Evolutionary conservation across 2,329 filamentous ascomycete species (phyloP).

Genomic region (Aspergillus aculeatinus): DNA sequence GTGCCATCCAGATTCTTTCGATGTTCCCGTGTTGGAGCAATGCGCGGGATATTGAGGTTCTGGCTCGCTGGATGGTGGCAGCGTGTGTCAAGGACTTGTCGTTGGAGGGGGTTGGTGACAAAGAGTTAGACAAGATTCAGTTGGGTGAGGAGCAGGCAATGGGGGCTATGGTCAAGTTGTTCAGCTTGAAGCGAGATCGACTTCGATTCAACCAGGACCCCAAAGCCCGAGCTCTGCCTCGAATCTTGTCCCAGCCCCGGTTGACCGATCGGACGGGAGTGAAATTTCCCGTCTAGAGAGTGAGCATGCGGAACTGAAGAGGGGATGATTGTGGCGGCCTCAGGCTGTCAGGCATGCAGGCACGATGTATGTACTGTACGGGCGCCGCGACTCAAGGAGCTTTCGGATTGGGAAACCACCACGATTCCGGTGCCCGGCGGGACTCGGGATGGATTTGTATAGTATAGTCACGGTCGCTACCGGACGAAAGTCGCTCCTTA

Average conservation of each 20-base stretch:
- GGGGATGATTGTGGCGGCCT: neutral
- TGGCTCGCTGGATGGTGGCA: conserved; percentile 23
- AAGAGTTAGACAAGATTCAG: conserved; percentile 6
- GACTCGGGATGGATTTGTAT: too few relatives aligned
- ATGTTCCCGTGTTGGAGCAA: conserved; percentile 26
- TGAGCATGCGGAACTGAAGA: neutral
- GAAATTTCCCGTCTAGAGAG: conserved; percentile 18
- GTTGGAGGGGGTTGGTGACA: conserved; percentile 10
- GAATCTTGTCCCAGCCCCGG: conserved; percentile 20
- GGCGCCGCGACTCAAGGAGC: neutral
- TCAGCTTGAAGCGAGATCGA: conserved; percentile 21
- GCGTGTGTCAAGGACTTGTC: conserved; percentile 13
- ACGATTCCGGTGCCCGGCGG: too few relatives aligned
- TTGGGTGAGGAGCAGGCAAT: conserved; percentile 22
- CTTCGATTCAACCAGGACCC: conserved; percentile 21
- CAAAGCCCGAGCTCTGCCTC: conserved; percentile 18
- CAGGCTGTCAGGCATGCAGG: neutral
- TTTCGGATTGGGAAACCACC: too few relatives aligned
- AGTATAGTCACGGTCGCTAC: too few relatives aligned
- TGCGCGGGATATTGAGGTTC: conserved; percentile 18
- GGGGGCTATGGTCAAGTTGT: conserved; percentile 20
- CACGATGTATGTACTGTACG: neutral
- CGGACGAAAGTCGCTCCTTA: neutral
- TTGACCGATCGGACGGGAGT: conserved; percentile 16
- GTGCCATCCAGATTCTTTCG: conserved; percentile 21